Conservation (phyloP, 2,329 filamentous ascomycete genomes). For the Teratosphaeria epicoccoides region DNA sequence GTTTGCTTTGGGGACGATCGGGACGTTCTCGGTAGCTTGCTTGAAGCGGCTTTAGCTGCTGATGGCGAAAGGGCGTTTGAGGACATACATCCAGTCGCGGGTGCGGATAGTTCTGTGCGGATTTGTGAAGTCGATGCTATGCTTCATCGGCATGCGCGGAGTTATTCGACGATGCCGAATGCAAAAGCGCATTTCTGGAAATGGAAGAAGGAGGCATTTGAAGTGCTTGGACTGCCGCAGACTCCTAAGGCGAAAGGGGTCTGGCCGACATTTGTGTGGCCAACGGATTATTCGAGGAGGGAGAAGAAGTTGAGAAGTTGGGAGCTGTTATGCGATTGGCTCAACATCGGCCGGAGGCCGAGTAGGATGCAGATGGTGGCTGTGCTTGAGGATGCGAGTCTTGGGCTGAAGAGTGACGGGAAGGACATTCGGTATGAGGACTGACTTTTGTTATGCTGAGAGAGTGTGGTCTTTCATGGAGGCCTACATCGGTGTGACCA, state of each 20-base stretch:
- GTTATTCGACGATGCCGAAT: neutral
- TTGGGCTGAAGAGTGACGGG: neutral
- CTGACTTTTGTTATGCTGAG: too few species aligned
- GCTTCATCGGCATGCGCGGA: neutral
- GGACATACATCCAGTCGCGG: neutral
- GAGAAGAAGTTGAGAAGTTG: neutral
- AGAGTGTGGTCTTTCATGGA: too few species aligned
- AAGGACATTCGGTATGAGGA: neutral
- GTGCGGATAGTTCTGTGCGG: neutral
- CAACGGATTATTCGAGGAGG: neutral
- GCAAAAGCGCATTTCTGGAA: neutral
- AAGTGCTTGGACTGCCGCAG: neutral
- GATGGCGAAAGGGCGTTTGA: neutral
- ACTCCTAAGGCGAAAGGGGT: neutral
- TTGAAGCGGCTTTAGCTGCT: neutral
- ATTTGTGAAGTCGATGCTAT: neutral
- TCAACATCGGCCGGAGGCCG: neutral
- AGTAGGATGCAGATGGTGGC: neutral
- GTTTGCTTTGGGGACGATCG: neutral
- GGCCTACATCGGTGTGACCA: too few species aligned
- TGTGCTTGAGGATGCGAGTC: neutral
- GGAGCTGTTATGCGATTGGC: neutral
- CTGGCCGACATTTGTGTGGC: neutral
- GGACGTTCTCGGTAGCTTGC: neutral
- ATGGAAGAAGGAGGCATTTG: neutral